Conservation (phyloP, 1,139 yeast species). For the Blastobotrys proliferans region DNA sequence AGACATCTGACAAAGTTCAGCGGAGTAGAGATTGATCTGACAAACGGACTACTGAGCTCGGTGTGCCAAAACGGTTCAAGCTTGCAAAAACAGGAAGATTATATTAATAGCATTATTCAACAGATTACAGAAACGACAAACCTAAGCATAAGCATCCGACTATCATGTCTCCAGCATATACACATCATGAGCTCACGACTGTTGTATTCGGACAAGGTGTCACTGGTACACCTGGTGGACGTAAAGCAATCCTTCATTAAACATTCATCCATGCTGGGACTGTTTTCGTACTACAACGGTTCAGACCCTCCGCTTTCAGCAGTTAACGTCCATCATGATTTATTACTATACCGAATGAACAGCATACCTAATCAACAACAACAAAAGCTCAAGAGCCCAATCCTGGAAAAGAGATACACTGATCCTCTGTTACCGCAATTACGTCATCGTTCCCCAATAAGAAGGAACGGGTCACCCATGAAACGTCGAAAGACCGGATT, state of each 20-base stretch:
- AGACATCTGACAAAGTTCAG: conserved; percentile 11
- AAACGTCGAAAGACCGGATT: conserved; percentile 14
- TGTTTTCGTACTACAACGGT: conserved; percentile 14
- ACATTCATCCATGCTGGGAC: conserved; percentile 11
- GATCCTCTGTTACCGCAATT: background rate
- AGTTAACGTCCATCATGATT: conserved; percentile 9
- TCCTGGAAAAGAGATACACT: conserved; percentile 2
- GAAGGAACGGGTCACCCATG: conserved; percentile 9
- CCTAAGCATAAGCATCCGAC: conserved; percentile 11
- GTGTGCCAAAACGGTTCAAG: conserved; percentile 9
- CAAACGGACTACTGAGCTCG: conserved; percentile 14
- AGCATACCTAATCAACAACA: conserved; percentile 12
- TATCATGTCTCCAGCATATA: conserved; percentile 14
- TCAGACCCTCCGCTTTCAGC: conserved; percentile 14
- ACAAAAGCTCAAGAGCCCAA: background rate
- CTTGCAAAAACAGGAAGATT: conserved; percentile 9
- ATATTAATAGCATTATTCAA: conserved; percentile 8
- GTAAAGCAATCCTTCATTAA: conserved; percentile 14
- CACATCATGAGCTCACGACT: conserved; percentile 12
- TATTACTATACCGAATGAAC: conserved; percentile 8
- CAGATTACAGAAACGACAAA: conserved; percentile 6
- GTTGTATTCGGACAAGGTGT: conserved; percentile 6
- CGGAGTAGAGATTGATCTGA: conserved; percentile 18
- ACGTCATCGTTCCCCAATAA: conserved; percentile 1
- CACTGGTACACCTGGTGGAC: conserved; percentile 17